Evolutionary conservation across 768 basidiomycete genomes (phyloP).

Genomic region (Boletus sp.): DNA sequence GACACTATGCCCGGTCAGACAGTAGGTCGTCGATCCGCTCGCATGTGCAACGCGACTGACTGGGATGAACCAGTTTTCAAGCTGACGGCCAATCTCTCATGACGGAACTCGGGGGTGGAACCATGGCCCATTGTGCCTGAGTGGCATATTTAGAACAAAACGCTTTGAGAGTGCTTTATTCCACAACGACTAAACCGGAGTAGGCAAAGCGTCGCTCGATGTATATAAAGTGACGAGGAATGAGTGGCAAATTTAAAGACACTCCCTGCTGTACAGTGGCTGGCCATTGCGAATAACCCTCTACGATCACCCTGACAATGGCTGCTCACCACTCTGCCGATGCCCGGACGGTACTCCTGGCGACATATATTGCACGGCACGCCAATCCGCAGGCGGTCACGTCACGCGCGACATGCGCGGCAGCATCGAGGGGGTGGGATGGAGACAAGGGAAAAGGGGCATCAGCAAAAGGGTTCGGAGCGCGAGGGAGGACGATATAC

Average conservation of each 20-base stretch:
- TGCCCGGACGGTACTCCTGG: slow-evolving; percentile 34
- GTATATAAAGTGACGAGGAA: slow-evolving; percentile 24
- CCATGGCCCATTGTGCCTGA: no score
- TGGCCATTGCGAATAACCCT: neutral
- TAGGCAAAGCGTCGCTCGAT: neutral
- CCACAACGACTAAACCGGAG: neutral
- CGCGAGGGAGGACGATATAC: slow-evolving; percentile 33
- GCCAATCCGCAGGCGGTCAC: slow-evolving; percentile 17
- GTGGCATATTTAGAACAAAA: slow-evolving; percentile 7
- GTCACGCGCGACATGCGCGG: neutral
- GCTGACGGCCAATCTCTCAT: slow-evolving; percentile 13
- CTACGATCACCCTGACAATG: slow-evolving; percentile 3
- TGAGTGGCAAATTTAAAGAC: neutral
- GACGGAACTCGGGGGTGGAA: neutral
- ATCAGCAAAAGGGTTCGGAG: neutral
- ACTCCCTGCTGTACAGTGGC: neutral
- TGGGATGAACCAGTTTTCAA: slow-evolving; percentile 27
- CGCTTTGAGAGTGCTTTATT: slow-evolving; percentile 14
- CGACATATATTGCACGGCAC: slow-evolving; percentile 26
- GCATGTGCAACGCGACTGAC: slow-evolving; percentile 7
- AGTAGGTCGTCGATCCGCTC: slow-evolving; percentile 34
- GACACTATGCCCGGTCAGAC: slow-evolving; percentile 62
- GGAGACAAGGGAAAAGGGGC: neutral
- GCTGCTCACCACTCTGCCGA: slow-evolving; percentile 32
- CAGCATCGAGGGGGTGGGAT: neutral